A percentile compares a stretch with the other conserved stretches of the same genome.
These are phyloP conservation scores for Inonotus obliquus DNA, from an alignment of 1,284 basidiomycete genomes.

Conservation along the genomic window DNA sequence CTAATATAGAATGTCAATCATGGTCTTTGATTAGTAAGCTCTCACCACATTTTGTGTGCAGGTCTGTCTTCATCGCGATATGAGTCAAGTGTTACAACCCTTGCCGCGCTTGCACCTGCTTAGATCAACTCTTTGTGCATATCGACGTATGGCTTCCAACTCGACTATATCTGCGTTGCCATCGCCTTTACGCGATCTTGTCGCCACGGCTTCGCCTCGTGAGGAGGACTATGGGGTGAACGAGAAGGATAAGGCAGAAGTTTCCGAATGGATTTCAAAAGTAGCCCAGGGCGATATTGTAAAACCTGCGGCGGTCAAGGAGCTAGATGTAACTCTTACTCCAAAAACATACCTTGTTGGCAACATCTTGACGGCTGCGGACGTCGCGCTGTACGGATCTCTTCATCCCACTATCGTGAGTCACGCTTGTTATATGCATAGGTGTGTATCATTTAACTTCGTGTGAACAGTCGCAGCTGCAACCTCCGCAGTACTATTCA, in stretches of 20 bases:
- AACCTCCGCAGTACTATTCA: slow-evolving; percentile 64
- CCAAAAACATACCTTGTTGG: slow-evolving; percentile 80
- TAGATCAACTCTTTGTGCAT: not conserved
- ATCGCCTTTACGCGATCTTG: slow-evolving; percentile 54
- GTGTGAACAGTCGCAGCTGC: slow-evolving; percentile 54
- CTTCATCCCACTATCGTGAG: slow-evolving; percentile 76
- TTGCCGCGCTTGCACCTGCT: not conserved
- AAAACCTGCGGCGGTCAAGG: slow-evolving; percentile 48
- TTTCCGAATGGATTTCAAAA: slow-evolving; percentile 66
- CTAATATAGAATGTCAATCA: not conserved
- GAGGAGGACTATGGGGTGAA: slow-evolving; percentile 48
- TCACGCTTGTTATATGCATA: slow-evolving; percentile 19
- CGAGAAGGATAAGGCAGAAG: slow-evolving; percentile 59
- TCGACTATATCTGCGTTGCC: slow-evolving; percentile 46
- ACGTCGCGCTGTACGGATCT: slow-evolving; percentile 79
- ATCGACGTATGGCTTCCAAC: slow-evolving; percentile 53
- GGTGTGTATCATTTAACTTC: not conserved
- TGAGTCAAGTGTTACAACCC: not conserved
- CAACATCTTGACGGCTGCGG: slow-evolving; percentile 81
- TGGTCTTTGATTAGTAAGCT: not conserved
- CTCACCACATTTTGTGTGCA: not conserved
- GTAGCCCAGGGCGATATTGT: slow-evolving; percentile 47
- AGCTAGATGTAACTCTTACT: slow-evolving; percentile 66
- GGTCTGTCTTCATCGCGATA: not conserved
- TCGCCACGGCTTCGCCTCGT: slow-evolving; percentile 39